Conservation (phyloP, 768 basidiomycete species). For the Serendipita sp. region DNA sequence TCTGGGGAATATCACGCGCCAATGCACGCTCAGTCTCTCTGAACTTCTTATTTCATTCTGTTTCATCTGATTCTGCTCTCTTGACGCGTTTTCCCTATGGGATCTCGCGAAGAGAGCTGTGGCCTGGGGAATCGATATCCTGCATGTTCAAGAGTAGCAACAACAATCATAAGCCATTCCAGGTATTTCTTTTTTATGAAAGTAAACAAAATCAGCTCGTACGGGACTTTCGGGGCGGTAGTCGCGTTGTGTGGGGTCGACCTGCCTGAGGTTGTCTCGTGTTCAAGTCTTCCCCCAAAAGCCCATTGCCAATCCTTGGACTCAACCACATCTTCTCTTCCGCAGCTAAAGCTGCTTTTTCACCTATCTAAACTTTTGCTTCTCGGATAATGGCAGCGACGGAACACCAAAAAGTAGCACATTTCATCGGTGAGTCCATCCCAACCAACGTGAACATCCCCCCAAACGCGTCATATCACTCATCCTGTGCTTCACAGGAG, state of each 20-base stretch:
- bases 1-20: neutral
- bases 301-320: neutral
- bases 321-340: neutral
- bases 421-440: slow-evolving; percentile 39
- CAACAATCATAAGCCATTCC: no score
- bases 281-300: neutral
- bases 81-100: neutral
- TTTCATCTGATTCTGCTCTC: neutral
- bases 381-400: slow-evolving; percentile 13
- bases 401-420: slow-evolving; percentile 44
- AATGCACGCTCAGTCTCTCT: neutral
- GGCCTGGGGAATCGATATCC: no score
- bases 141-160: no score
- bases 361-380: neutral
- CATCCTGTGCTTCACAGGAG: slow-evolving; percentile 40
- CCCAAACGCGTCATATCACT: slow-evolving; percentile 6
- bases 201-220: neutral
- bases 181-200: no score
- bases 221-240: neutral
- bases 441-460: neutral
- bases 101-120: no score
- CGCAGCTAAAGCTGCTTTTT: neutral
- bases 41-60: neutral
- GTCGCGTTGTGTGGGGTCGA: neutral
- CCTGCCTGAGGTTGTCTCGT: slow-evolving; percentile 6